Conservation (phyloP, 345 rosid genomes). For the Brassica juncea region DNA sequence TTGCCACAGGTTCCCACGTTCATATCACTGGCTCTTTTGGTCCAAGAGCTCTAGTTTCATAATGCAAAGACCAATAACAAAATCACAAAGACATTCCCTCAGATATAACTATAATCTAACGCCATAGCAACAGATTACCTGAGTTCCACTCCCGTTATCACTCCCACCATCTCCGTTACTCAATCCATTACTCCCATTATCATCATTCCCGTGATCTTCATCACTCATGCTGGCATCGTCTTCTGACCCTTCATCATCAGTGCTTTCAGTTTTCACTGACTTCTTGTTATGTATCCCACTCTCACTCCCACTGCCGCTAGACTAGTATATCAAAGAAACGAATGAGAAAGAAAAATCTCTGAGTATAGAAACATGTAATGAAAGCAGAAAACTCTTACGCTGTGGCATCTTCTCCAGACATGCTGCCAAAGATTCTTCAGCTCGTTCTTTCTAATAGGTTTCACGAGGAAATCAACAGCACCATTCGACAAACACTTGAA, state of each 20-base stretch:
- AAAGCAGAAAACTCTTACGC: slow-evolving; percentile 50
- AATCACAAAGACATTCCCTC: not conserved
- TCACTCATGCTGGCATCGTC: slow-evolving; percentile 46
- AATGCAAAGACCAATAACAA: slow-evolving; percentile 15
- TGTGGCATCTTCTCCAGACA: slow-evolving; percentile 84
- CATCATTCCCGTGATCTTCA: slow-evolving; percentile 48
- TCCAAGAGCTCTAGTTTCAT: slow-evolving; percentile 64
- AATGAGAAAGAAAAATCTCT: not conserved
- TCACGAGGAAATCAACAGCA: slow-evolving; percentile 81
- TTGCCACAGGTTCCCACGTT: slow-evolving; percentile 44
- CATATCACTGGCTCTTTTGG: slow-evolving; percentile 52
- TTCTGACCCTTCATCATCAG: slow-evolving; percentile 42
- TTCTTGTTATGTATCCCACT: slow-evolving; percentile 60
- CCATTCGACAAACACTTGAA: slow-evolving; percentile 83
- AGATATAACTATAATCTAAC: not conserved
- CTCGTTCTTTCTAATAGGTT: slow-evolving; percentile 86
- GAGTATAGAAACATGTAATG: not conserved
- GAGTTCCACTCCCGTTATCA: slow-evolving; percentile 77
- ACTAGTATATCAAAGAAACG: slow-evolving; percentile 47
- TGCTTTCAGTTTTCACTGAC: slow-evolving; percentile 49
- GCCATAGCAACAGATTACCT: slow-evolving; percentile 47
- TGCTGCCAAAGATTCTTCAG: slow-evolving; percentile 86
- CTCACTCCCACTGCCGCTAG: slow-evolving; percentile 75
- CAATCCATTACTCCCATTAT: slow-evolving; percentile 46
- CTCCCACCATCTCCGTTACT: slow-evolving; percentile 51